These are phyloP conservation scores for Cystofilobasidium ferigula DNA, from an alignment of 768 basidiomycete species.

Conservation along the genomic window DNA sequence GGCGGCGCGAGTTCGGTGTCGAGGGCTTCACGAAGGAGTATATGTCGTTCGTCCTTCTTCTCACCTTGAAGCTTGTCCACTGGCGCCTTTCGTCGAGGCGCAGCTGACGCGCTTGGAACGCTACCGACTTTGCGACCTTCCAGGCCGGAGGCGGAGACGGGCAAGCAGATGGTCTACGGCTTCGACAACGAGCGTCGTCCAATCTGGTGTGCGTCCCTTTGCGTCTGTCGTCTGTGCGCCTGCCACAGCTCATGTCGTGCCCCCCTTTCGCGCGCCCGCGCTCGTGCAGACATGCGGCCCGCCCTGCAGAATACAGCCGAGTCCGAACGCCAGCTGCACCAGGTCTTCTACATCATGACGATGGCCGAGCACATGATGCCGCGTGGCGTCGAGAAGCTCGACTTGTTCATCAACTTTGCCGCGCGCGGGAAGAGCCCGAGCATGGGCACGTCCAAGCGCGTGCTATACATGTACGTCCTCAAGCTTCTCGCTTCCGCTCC, in stretches of 20 bases:
- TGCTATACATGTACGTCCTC: constrained; percentile 16
- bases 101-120: too few relatives aligned
- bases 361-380: constrained; percentile 3
- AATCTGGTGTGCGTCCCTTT: constrained; percentile 1
- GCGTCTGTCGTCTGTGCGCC: too few relatives aligned
- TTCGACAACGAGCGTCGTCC: constrained; percentile 19
- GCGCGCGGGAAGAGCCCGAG: constrained; percentile 12
- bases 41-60: constrained; percentile 10
- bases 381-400: constrained; percentile 21
- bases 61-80: background rate
- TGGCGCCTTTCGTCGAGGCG: too few relatives aligned
- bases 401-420: constrained; percentile 22
- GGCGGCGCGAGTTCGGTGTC: constrained; percentile 17
- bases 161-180: constrained; percentile 18
- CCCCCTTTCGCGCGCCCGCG: too few relatives aligned
- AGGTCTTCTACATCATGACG: constrained; percentile 5
- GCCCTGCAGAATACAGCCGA: constrained; percentile 12
- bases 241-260: too few relatives aligned
- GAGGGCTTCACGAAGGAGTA: constrained; percentile 12
- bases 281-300: constrained; percentile 21
- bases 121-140: background rate
- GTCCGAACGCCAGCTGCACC: constrained; percentile 1
- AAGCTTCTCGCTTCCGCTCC: background rate
- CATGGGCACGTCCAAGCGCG: constrained; percentile 3
- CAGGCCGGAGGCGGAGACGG: constrained; percentile 23